A percentile compares a stretch with the other conserved stretches of the same genome.
These are phyloP conservation scores for Colletotrichum agaves DNA, from an alignment of 2,329 filamentous ascomycete species.

Conservation along the genomic window DNA sequence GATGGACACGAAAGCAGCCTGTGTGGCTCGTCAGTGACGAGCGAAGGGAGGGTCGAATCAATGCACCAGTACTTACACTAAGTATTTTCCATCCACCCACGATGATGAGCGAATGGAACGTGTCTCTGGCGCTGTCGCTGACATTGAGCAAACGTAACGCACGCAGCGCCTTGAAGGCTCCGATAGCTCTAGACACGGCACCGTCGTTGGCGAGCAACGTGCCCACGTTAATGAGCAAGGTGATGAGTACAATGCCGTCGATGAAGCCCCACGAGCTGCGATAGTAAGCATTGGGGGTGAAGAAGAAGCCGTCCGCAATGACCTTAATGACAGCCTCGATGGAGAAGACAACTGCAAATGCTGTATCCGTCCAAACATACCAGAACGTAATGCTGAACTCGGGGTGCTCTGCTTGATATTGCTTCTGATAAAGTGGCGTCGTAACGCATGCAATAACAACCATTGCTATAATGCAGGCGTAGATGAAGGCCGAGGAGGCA, in stretches of 20 bases:
- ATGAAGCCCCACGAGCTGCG: conserved; percentile 97
- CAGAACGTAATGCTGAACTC: conserved; percentile 77
- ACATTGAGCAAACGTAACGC: conserved; percentile 93
- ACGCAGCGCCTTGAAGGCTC: conserved; percentile 95
- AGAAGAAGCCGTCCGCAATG: conserved; percentile 94
- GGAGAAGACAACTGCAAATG: conserved; percentile 88
- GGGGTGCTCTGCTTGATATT: conserved; percentile 76
- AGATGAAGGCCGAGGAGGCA: conserved; percentile 91
- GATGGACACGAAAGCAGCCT: conserved; percentile 90
- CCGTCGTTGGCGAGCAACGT: conserved; percentile 86
- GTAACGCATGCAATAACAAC: conserved; percentile 95
- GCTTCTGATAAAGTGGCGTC: conserved; percentile 91
- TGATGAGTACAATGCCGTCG: conserved; percentile 89
- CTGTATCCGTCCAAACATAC: conserved; percentile 95
- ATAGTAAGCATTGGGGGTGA: conserved; percentile 97
- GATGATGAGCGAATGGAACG: conserved; percentile 96
- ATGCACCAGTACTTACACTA: conserved; percentile 68
- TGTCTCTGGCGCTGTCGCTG: conserved; percentile 93
- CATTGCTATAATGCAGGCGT: conserved; percentile 95
- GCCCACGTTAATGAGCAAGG: conserved; percentile 93
- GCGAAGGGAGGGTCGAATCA: conserved; percentile 22
- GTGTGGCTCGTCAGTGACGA: neutral
- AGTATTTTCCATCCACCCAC: conserved; percentile 94
- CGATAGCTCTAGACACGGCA: conserved; percentile 87
- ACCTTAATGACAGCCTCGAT: conserved; percentile 91